Conservation (phyloP, 768 basidiomycete genomes). For the Lentinula boryana region DNA sequence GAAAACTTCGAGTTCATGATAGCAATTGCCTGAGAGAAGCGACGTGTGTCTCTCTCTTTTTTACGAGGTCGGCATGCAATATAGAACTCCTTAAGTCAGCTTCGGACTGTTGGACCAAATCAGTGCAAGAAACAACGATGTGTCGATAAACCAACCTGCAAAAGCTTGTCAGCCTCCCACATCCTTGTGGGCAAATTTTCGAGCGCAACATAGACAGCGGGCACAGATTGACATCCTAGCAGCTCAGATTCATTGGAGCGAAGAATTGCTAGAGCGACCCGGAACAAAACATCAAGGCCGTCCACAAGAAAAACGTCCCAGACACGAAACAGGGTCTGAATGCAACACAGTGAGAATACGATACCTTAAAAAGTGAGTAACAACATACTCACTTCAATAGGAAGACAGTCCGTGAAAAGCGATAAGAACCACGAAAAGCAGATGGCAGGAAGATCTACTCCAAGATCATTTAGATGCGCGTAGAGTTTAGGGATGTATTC, state of each 20-base stretch:
- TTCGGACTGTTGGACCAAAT: constrained; percentile 36
- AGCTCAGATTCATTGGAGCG: constrained; percentile 81
- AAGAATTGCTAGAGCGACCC: constrained; percentile 84
- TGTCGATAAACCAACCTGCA: constrained; percentile 56
- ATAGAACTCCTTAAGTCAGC: constrained; percentile 48
- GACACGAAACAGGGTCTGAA: constrained; percentile 84
- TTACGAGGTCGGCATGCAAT: constrained; percentile 49
- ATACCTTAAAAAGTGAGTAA: neutral
- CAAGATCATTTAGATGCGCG: constrained; percentile 68
- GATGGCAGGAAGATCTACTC: constrained; percentile 88
- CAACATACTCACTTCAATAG: constrained; percentile 68
- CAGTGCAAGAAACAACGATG: neutral
- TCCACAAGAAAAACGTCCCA: constrained; percentile 97
- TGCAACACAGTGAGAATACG: constrained; percentile 4
- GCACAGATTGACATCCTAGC: constrained; percentile 75
- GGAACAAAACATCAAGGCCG: constrained; percentile 86
- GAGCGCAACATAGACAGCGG: constrained; percentile 84
- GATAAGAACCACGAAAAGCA: constrained; percentile 99
- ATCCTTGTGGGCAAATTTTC: constrained; percentile 87
- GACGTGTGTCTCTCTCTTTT: constrained; percentile 48
- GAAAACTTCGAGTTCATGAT: constrained; percentile 12
- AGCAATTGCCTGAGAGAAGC: constrained; percentile 35
- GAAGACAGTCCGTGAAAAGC: constrained; percentile 92
- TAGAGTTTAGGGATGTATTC: constrained; percentile 72
- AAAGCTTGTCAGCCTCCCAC: constrained; percentile 88